Evolutionary conservation across 202 grass and related monocot species (phyloP), one percentile per base, ranked within the genome.

Genomic region (Carex arenaria): DNA sequence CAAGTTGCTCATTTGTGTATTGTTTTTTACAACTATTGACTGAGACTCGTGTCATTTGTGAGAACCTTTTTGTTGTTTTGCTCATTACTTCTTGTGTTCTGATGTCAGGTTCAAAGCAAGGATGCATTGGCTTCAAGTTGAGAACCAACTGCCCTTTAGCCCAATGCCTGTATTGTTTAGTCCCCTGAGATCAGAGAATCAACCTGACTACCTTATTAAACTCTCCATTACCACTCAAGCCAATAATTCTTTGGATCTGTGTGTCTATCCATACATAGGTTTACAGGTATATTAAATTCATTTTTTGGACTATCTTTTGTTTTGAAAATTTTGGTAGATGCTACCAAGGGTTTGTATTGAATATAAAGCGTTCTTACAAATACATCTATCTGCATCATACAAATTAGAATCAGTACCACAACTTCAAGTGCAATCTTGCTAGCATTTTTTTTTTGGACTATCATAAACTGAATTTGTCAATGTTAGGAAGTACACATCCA

Each of bases 111-210:
- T 95, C 15, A 95, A 95, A 85, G 80, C 94, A 82, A 88, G 69
- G 55, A 95, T 98, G 93, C 86, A 89, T 61, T 93, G 91, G 89
- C 90, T 95, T 85, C 96, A 98, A 90, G 78, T 92, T 42, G 93
- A 98, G 83, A 98, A 98, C 78, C 96, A 95, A 81, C 87, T 98
- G 34, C 91, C 96, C 67, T 98, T 98, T 82, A 92, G 89, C 82
- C 93, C 89, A 26, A 95, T 98, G 96, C 96, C 96, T 88, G 96
- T 98, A 60, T 86, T 98, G 1, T 95, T 98, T 84, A 88, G 91
- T 82, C 89, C 93, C 74, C 89, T 93, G 67, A 95, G 83, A 81
- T 61, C 83, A n/a, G 93, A 90, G 68, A 91, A 92, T 92, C 91
- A 92, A 71, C 85, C 81, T 40, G 93, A 98, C 68, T 89, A 92